phyloP scores from a whole-genome alignment of 768 basidiomycete genomes.

The Macrolepiota dolichaula region DNA sequence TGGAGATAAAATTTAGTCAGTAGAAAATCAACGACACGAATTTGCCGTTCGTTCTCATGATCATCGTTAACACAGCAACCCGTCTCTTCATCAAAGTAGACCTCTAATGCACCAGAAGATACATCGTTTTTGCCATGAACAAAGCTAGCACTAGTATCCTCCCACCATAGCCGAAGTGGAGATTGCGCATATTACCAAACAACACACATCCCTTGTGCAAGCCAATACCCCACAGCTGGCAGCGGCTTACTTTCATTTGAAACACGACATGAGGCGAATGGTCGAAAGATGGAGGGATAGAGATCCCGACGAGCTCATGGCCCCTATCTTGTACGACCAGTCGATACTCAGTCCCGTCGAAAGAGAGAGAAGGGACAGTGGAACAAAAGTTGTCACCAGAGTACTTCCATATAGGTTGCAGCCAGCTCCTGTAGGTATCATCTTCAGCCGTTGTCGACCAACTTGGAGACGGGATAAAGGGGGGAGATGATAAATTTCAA shows the following conservation, averaged over 20 bases:
- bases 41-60: not conserved
- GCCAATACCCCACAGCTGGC: not conserved
- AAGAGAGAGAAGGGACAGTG: not conserved
- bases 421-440: not conserved
- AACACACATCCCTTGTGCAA: not conserved
- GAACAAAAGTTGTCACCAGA: not conserved
- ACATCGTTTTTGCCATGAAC: not conserved
- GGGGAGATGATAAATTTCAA: not conserved
- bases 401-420: not conserved
- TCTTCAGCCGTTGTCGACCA: not conserved
- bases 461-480: not conserved
- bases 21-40: not conserved
- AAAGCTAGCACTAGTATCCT: not conserved
- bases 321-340: not conserved
- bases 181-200: not conserved
- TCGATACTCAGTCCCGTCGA: not conserved
- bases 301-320: not conserved
- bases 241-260: not conserved
- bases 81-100: not conserved
- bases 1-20: too few species aligned
- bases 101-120: too few species aligned
- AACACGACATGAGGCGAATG: not conserved
- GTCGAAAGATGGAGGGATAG: not conserved
- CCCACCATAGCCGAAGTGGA: not conserved
- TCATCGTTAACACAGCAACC: not conserved